Evolutionary conservation across 1,139 yeast genomes (phyloP), one percentile per base, ranked within the genome.

Genomic region (Zygoascus meyerae): DNA sequence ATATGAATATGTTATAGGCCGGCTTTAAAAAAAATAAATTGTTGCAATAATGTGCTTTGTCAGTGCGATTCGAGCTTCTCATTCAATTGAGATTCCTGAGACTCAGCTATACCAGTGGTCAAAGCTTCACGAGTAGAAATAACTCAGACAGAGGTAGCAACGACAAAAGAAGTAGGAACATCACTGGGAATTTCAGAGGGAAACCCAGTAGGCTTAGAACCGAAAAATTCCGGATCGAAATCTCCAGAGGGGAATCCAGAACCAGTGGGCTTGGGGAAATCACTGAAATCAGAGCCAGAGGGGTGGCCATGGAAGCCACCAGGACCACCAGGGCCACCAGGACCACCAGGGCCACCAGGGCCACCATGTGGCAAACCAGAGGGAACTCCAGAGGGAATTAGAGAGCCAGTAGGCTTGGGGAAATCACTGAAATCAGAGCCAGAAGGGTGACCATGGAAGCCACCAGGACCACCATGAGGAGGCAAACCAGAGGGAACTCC

Each of bases 331-430:
- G 36, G 36, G 11, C 36, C 36, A 14, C 10, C 17, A 21, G 3
- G 35, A 10, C 34, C 34, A 32, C 34, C 35, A 12, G 35, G 35
- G 15, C 35, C 35, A 12, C 35, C 35, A 33, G 12, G 35, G 35
- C 15, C 15, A 12, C 35, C 35, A 14, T 6, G 21, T 9, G 36
- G 36, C 10, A 34, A 14, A 18, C 36, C 36, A 34, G 36, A 34
- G 36, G 36, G 35, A 11, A 12, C 6, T 21, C 26, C 26, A 5
- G 26, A 21, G 7, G 26, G 26, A 7, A 21, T 5, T 21, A 4
- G 6, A 21, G 26, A 21, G 26, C 26, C 26, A 21, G 26, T 21
- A 21, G 26, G 26, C 7, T 21, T 21, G 26, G 26, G 26, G 26
- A 21, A 21, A 5, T 12, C 33, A 30, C 33, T 30, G 33, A 12